These are phyloP conservation scores for Capsicum chinense DNA, from an alignment of 257 asterid genomes.

Conservation along the genomic window DNA sequence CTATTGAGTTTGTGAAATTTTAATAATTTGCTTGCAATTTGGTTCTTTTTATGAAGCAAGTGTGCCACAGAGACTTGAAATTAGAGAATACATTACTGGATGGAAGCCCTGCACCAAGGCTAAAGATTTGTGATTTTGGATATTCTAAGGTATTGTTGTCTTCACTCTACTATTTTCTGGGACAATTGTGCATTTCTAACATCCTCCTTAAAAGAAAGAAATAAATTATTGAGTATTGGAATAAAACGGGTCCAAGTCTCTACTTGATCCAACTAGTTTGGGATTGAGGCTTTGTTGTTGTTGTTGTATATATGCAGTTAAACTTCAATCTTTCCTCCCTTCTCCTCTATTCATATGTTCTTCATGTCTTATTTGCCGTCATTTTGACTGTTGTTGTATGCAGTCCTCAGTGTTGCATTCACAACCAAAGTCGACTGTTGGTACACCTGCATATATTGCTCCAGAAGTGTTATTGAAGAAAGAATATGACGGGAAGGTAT, in stretches of 20 bases:
- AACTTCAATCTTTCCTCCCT: neutral
- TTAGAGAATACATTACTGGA: conserved; percentile 92
- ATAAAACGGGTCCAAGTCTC: neutral
- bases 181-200: neutral
- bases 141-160: conserved; percentile 78
- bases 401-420: conserved; percentile 99
- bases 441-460: conserved; percentile 99
- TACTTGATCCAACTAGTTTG: neutral
- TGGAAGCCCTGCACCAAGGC: conserved; percentile 93
- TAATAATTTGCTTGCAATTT: neutral
- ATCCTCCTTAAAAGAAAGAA: neutral
- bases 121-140: conserved; percentile 96
- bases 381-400: conserved; percentile 31
- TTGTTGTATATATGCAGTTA: neutral
- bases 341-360: neutral
- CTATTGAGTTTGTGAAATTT: neutral
- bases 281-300: neutral
- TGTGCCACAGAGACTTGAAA: conserved; percentile 96
- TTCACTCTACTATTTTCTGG: conserved; percentile 19
- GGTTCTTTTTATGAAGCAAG: conserved; percentile 63
- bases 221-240: conserved; percentile 1
- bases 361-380: neutral
- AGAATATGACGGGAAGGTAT: conserved; percentile 98
- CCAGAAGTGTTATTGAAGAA: conserved; percentile 95
- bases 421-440: conserved; percentile 99